Conservation (phyloP, 2,329 filamentous ascomycete genomes). For the Fusarium veterinarium region DNA sequence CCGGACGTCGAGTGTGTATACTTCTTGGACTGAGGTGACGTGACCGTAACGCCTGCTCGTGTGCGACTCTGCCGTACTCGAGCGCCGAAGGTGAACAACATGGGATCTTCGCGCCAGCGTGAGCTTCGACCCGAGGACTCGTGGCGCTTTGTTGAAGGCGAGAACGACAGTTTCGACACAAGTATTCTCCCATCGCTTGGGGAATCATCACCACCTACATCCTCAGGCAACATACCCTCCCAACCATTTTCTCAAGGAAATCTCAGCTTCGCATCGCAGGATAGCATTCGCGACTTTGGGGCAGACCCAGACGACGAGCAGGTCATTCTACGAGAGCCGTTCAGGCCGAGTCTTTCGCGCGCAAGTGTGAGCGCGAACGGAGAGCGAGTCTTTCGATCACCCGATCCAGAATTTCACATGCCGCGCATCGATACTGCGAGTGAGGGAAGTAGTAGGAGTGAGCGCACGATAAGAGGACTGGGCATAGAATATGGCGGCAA, state of each 20-base stretch:
- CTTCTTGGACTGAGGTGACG: neutral
- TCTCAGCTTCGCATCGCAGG: slow-evolving; percentile 61
- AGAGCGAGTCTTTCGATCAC: slow-evolving; percentile 49
- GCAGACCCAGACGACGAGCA: slow-evolving; percentile 66
- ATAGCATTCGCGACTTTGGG: slow-evolving; percentile 66
- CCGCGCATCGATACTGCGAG: slow-evolving; percentile 59
- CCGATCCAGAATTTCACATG: slow-evolving; percentile 66
- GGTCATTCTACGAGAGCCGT: slow-evolving; percentile 65
- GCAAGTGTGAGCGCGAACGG: slow-evolving; percentile 45
- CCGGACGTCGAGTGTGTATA: neutral
- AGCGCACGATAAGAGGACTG: slow-evolving; percentile 49
- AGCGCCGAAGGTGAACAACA: slow-evolving; percentile 15
- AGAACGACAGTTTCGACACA: slow-evolving; percentile 71
- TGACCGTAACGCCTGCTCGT: slow-evolving; percentile 4
- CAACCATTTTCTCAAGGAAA: slow-evolving; percentile 58
- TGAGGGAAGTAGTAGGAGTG: slow-evolving; percentile 49
- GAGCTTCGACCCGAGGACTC: slow-evolving; percentile 60
- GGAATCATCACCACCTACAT: slow-evolving; percentile 53
- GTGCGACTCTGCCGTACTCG: slow-evolving; percentile 17
- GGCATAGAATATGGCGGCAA: slow-evolving; percentile 33
- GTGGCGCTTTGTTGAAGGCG: slow-evolving; percentile 71
- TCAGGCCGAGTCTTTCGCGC: slow-evolving; percentile 63
- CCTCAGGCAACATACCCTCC: slow-evolving; percentile 56
- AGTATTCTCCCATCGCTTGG: slow-evolving; percentile 60
- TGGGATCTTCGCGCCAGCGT: slow-evolving; percentile 40